Base-by-base conservation (phyloP, 1,284 basidiomycete species). In the Ganoderma sinense region DNA sequence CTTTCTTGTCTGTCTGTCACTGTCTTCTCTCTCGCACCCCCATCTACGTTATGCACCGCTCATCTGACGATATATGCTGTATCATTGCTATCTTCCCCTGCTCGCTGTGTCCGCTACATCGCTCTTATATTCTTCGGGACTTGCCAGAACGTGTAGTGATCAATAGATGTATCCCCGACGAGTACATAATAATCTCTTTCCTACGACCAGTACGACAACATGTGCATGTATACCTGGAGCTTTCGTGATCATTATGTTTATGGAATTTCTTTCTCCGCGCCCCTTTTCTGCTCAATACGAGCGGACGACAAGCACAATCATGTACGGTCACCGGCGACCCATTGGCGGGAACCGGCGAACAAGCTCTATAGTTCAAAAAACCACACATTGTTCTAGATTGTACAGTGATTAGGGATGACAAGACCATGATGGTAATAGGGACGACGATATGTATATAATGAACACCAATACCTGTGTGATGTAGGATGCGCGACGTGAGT, bases 51-150 rank as follows among this genome's bases (percentile, higher is more conserved):
- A 69, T 62, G 59, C 60, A 23, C 26, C 43, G 61, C 61, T 63
- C 58, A 62, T 66, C 65, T 62, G 40, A 61, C 45, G 62, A 71
- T 61, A 60, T 66, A 55, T 73, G 71, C 71, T 74, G 66, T 73
- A 68, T 70, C 70, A 69, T 70, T 62, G 74, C 74, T 73, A 71
- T 75, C 71, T 61, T 48, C 26, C 40, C 64, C 23, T 64, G 53
- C 67, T 70, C 70, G 72, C 70, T 73, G 68, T 74, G 69, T 67
- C 65, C 56, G 61, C 69, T 67, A 70, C 69, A 71, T 69, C 71
- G 72, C 70, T 74, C 70, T 67, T 73, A 68, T 69, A 33, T 65
- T 69, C 45, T 39, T 55, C 43, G 58, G 66, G 72, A 68, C 67
- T 63, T 64, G 29, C 67, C 61, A 55, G 63, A 68, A 64, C 51